A percentile compares a stretch with the other conserved stretches of the same genome.
Evolutionary conservation across 1,284 basidiomycete species (phyloP).

Genomic region (Apiotrichum akiyoshidainum): DNA sequence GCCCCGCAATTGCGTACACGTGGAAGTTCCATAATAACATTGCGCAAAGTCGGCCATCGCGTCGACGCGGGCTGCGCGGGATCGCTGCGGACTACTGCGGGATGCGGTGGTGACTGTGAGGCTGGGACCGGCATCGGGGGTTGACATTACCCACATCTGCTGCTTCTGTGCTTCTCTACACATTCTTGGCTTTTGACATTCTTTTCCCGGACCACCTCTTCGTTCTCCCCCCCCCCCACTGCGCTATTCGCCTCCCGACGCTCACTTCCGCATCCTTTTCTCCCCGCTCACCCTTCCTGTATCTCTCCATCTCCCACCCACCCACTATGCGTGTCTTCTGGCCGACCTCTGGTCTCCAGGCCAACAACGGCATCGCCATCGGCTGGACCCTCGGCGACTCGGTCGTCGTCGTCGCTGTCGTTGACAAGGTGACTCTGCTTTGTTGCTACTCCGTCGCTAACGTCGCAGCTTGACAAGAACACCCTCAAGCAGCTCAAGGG

Average conservation of each 20-base stretch:
- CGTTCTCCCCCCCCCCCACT: not conserved
- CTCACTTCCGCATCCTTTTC: not conserved
- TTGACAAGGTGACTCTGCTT: conserved; percentile 7
- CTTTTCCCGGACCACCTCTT: no score
- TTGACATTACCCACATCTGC: no score
- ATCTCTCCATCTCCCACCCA: not conserved
- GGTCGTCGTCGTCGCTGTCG: conserved; percentile 27
- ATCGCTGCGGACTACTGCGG: no score
- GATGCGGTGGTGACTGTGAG: no score
- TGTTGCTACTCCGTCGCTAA: no score
- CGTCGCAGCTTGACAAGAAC: conserved; percentile 1
- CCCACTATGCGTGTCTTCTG: conserved; percentile 35
- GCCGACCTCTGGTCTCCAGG: conserved; percentile 24
- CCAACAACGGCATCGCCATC: conserved; percentile 21
- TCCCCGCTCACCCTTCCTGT: not conserved
- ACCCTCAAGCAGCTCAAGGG: conserved; percentile 3
- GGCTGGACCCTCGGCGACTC: conserved; percentile 30
- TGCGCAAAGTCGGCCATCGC: no score
- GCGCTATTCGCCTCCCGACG: not conserved
- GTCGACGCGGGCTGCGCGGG: no score
- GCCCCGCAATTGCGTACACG: no score
- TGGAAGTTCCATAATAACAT: no score
- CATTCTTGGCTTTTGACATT: no score
- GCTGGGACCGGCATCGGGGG: no score
- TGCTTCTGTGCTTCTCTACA: no score